phyloP scores from a whole-genome alignment of 176 grass and related monocot species.

The Phragmites australis region DNA sequence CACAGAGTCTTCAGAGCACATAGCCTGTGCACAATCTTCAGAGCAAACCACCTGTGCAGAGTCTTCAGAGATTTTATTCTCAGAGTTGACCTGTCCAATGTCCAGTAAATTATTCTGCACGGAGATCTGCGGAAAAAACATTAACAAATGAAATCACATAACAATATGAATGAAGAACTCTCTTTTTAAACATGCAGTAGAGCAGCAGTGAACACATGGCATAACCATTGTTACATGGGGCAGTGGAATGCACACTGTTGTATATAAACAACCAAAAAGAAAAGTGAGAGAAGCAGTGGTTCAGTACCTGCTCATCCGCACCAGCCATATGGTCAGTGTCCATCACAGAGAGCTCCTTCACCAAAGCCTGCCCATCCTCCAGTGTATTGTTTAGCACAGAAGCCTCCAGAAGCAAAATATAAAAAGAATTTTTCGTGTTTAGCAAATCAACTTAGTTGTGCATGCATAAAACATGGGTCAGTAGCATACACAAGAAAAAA shows the following conservation, averaged over 20 bases:
- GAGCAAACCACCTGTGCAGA: conserved; percentile 18
- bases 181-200: neutral
- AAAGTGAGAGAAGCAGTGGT: neutral
- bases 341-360: conserved; percentile 20
- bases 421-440: neutral
- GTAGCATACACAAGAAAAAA: neutral
- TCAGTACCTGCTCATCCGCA: conserved; percentile 26
- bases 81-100: conserved; percentile 9
- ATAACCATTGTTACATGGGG: conserved; percentile 5
- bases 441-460: neutral
- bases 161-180: conserved; percentile 10
- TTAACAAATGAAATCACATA: neutral
- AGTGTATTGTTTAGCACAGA: neutral
- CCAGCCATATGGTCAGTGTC: conserved; percentile 9
- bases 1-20: conserved; percentile 20
- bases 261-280: neutral
- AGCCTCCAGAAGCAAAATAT: conserved; percentile 29
- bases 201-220: neutral
- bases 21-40: neutral
- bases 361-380: neutral
- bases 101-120: conserved; percentile 15
- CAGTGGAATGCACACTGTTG: neutral
- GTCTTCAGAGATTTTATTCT: conserved; percentile 25
- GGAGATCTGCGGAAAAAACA: conserved; percentile 5
- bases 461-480: neutral